These are phyloP conservation scores for Diaporthe sp. DNA, from an alignment of 2,329 filamentous ascomycete genomes.

Conservation along the genomic window DNA sequence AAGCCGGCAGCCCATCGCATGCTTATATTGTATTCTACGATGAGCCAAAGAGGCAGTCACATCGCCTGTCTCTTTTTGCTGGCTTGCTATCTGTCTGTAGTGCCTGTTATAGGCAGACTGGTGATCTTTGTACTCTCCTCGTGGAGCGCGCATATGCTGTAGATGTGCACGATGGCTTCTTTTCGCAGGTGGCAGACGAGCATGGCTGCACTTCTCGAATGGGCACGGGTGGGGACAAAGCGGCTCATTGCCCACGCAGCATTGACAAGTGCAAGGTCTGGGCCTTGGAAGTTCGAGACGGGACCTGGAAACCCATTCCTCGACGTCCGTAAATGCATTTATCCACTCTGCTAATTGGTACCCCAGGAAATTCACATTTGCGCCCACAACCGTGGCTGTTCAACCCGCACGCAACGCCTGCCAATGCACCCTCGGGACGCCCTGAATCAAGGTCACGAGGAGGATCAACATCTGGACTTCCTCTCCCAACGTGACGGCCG, in stretches of 20 bases:
- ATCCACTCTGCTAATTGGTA: slow-evolving; percentile 24
- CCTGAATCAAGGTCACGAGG: slow-evolving; percentile 15
- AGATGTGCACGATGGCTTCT: not conserved
- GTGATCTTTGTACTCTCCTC: not conserved
- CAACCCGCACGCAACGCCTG: not conserved
- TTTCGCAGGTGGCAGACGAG: not conserved
- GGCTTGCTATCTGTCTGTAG: not conserved
- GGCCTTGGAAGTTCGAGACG: slow-evolving; percentile 27
- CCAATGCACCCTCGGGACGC: not conserved
- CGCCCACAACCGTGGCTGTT: slow-evolving; percentile 1
- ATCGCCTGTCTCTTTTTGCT: not conserved
- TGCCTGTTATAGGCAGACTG: not conserved
- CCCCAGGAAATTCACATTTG: slow-evolving; percentile 26
- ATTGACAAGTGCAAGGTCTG: slow-evolving; percentile 6
- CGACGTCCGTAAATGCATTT: slow-evolving; percentile 18
- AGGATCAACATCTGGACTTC: slow-evolving; percentile 27
- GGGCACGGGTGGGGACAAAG: not conserved
- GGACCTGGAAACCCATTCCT: slow-evolving; percentile 12
- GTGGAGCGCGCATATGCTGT: not conserved
- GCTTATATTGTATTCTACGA: not conserved
- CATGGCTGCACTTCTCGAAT: not conserved
- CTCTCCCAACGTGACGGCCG: slow-evolving; percentile 4
- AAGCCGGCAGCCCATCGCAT: slow-evolving; percentile 5
- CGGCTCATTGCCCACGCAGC: slow-evolving; percentile 6
- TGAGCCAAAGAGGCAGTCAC: not conserved